phyloP scores from a whole-genome alignment of 495 filamentous ascomycete genomes.

The Lindgomyces ingoldianus region DNA sequence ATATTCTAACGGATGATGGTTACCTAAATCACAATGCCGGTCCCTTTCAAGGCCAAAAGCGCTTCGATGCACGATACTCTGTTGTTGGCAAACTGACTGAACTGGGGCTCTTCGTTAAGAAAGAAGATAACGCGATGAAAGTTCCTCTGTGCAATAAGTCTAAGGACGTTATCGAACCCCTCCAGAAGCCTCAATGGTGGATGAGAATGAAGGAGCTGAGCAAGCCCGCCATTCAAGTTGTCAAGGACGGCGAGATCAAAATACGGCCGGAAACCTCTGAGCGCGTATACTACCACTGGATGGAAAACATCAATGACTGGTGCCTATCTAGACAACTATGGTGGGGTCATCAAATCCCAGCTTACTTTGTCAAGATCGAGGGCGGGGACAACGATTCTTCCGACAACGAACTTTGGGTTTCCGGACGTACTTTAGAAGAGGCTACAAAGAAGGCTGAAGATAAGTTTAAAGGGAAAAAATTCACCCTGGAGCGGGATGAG shows the following conservation, averaged over 20 bases:
- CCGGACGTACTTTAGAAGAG: constrained; percentile 60
- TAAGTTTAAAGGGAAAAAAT: constrained; percentile 69
- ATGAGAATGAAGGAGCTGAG: constrained; percentile 70
- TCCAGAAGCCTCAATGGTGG: constrained; percentile 84
- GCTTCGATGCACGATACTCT: constrained; percentile 73
- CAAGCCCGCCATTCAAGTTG: constrained; percentile 63
- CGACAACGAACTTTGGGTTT: constrained; percentile 66
- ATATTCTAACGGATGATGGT: constrained; percentile 50
- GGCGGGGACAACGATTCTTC: constrained; percentile 58
- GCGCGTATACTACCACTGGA: constrained; percentile 72
- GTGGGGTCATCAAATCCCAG: constrained; percentile 82
- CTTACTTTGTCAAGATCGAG: constrained; percentile 71
- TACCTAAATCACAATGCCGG: constrained; percentile 46
- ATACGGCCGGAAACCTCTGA: constrained; percentile 68
- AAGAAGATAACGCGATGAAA: constrained; percentile 77
- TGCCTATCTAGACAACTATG: constrained; percentile 80
- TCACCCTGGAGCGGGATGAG: constrained; percentile 65
- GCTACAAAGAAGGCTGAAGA: constrained; percentile 57
- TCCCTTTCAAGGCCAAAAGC: constrained; percentile 59
- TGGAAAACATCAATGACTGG: constrained; percentile 76
- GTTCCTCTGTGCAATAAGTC: constrained; percentile 72
- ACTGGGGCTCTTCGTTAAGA: constrained; percentile 71
- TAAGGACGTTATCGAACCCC: constrained; percentile 77
- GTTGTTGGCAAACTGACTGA: constrained; percentile 70
- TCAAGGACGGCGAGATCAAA: constrained; percentile 67